Conservation (phyloP, 208 protist species). For the Leishmania tropica region DNA sequence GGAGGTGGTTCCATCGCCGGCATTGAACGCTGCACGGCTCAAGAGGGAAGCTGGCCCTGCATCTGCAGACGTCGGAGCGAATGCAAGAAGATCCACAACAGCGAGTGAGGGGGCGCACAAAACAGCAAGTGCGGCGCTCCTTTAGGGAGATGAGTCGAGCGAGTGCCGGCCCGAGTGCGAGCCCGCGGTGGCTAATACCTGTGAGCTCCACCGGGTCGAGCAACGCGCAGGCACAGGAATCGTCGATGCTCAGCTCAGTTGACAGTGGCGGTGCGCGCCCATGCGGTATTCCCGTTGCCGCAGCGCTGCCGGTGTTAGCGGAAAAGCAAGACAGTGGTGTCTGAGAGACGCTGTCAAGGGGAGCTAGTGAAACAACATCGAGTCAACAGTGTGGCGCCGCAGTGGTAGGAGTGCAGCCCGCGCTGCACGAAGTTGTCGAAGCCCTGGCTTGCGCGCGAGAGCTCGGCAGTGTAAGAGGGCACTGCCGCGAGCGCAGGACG, state of each 20-base stretch:
- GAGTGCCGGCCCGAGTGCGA: slow-evolving; percentile 54
- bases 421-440: background rate
- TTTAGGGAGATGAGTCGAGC: slow-evolving; percentile 43
- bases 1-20: background rate
- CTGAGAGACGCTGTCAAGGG: background rate
- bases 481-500: slow-evolving; percentile 42
- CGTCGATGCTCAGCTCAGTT: background rate
- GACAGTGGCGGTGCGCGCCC: background rate
- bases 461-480: background rate
- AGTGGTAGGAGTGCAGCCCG: background rate
- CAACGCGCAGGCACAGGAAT: slow-evolving; percentile 32
- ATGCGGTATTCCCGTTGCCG: slow-evolving; percentile 3
- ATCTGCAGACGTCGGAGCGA: background rate
- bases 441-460: background rate
- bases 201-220: slow-evolving; percentile 55
- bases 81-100: slow-evolving; percentile 10
- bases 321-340: background rate
- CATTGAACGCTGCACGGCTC: background rate
- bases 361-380: slow-evolving; percentile 8
- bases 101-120: slow-evolving; percentile 22
- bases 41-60: background rate
- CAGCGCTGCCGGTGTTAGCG: background rate
- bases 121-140: slow-evolving; percentile 13
- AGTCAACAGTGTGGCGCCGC: slow-evolving; percentile 7
- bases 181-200: slow-evolving; percentile 44